Evolutionary conservation across 495 filamentous ascomycete species (phyloP).

Genomic region (Eremomyces bilateralis): DNA sequence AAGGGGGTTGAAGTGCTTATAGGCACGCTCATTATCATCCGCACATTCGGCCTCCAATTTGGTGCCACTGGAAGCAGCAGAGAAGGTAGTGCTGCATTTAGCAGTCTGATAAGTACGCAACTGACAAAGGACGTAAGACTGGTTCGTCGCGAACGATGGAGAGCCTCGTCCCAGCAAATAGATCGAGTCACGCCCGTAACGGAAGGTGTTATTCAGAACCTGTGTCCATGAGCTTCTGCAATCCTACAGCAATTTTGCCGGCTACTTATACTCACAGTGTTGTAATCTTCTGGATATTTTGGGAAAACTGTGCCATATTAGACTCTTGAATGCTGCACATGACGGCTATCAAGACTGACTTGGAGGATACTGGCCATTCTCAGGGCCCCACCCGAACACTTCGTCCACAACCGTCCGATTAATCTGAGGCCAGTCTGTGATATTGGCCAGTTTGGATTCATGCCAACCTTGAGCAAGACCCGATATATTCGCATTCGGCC

Average conservation of each 20-base stretch:
- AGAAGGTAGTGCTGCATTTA: conserved; percentile 39
- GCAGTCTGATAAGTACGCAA: conserved; percentile 34
- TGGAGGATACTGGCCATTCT: not conserved
- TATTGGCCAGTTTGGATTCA: conserved; percentile 16
- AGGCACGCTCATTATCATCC: conserved; percentile 29
- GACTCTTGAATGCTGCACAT: conserved; percentile 18
- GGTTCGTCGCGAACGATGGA: conserved; percentile 7
- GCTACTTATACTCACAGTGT: conserved; percentile 21
- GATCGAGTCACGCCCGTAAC: conserved; percentile 25
- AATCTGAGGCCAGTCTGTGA: conserved; percentile 14
- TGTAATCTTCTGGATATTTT: conserved; percentile 35
- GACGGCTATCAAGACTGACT: conserved; percentile 6
- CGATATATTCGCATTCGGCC: conserved; percentile 30
- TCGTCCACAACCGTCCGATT: conserved; percentile 37
- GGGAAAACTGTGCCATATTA: conserved; percentile 40
- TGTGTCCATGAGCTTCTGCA: too few relatives aligned
- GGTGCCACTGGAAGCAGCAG: conserved; percentile 32
- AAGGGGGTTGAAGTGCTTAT: conserved; percentile 18
- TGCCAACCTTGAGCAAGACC: too few relatives aligned
- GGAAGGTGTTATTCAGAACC: conserved; percentile 30
- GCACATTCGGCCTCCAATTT: conserved; percentile 35
- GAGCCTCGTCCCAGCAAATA: conserved; percentile 35
- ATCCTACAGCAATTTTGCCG: not conserved
- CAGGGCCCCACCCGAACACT: conserved; percentile 34
- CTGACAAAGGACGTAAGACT: conserved; percentile 38